Percentiles rank a stretch among this genome's conserved stretches.
phyloP scores from a whole-genome alignment of 1,284 basidiomycete species.

The Cryptococcus maquisensis region DNA sequence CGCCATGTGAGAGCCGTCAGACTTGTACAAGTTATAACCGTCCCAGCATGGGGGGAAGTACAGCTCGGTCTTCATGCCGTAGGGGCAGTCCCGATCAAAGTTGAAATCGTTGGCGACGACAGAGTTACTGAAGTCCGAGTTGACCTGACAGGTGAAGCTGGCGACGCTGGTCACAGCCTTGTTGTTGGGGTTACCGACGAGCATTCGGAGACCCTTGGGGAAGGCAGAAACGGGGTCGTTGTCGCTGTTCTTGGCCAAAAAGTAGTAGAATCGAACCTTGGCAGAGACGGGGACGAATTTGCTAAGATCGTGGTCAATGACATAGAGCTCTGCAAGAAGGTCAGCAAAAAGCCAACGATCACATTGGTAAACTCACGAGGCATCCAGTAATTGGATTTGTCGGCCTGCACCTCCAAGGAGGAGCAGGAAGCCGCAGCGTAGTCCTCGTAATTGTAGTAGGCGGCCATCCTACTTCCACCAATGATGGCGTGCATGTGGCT shows the following conservation, averaged over 20 bases:
- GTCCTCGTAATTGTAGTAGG: conserved; percentile 25
- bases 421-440: conserved; percentile 19
- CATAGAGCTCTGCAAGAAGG: conserved; percentile 5
- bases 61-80: conserved; percentile 24
- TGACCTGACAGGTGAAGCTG: conserved; percentile 14
- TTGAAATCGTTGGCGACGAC: conserved; percentile 24
- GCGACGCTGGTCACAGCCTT: conserved; percentile 15
- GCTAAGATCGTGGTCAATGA: conserved; percentile 5
- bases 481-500: conserved; percentile 22
- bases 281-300: conserved; percentile 11
- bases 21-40: conserved; percentile 25
- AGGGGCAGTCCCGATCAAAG: conserved; percentile 21
- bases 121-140: conserved; percentile 7
- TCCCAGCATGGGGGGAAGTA: conserved; percentile 36
- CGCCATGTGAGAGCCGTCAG: conserved; percentile 27
- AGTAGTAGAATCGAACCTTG: conserved; percentile 28
- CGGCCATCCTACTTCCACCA: conserved; percentile 25
- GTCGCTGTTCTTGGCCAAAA: conserved; percentile 15
- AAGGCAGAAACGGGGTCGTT: conserved; percentile 19
- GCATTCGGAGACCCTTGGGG: conserved; percentile 32
- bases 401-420: conserved; percentile 18
- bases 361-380: conserved; percentile 8
- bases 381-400: conserved; percentile 36
- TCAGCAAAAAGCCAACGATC: neutral
- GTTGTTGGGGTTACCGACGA: conserved; percentile 26